Percentiles rank a stretch among this genome's conserved stretches.
These are phyloP conservation scores for Taphrina confusa DNA, from an alignment of 1,139 yeast genomes.

Conservation along the genomic window DNA sequence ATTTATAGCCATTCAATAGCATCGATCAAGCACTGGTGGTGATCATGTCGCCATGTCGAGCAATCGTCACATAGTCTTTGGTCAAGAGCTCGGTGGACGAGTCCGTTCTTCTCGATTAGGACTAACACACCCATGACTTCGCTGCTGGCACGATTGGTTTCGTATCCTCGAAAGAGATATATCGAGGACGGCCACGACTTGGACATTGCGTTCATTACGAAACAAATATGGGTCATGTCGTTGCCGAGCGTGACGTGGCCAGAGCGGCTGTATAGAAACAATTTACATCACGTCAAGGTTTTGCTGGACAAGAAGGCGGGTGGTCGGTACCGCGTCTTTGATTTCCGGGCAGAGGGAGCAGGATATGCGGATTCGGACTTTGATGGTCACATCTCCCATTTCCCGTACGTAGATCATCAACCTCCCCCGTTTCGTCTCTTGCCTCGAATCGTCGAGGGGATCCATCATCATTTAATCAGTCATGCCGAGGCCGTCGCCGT, in stretches of 20 bases:
- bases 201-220: constrained; percentile 67
- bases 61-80: no score
- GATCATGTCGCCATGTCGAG: no score
- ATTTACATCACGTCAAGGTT: constrained; percentile 55
- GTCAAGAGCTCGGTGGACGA: no score
- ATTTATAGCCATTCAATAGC: no score
- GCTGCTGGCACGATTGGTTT: constrained; percentile 14
- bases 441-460: constrained; percentile 51
- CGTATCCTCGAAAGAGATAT: constrained; percentile 31
- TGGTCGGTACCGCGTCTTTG: constrained; percentile 69
- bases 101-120: no score
- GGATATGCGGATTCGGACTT: constrained; percentile 55
- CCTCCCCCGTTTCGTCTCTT: constrained; percentile 67
- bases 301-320: constrained; percentile 57
- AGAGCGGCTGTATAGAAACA: constrained; percentile 58
- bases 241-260: constrained; percentile 61
- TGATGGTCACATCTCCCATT: constrained; percentile 48
- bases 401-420: constrained; percentile 74
- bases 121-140: background rate
- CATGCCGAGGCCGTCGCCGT: constrained; percentile 54
- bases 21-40: no score
- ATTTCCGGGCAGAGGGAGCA: constrained; percentile 63
- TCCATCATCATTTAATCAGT: constrained; percentile 51
- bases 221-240: constrained; percentile 66
- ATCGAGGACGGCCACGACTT: constrained; percentile 42